Percentiles rank a stretch among this genome's conserved stretches.
These are phyloP conservation scores for Solanum piurae DNA, from an alignment of 257 asterid species.

Conservation along the genomic window DNA sequence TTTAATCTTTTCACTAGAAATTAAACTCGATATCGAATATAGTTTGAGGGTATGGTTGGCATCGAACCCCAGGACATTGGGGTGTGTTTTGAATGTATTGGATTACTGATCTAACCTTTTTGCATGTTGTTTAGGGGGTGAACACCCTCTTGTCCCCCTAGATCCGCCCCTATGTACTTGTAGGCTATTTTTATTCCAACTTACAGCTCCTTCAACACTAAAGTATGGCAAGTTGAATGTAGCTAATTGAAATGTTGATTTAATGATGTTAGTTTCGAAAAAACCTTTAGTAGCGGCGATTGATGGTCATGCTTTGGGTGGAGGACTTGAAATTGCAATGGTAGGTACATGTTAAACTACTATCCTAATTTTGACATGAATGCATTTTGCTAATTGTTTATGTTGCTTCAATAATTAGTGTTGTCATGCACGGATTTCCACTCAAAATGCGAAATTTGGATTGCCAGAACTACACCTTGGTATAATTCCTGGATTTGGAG, in stretches of 20 bases:
- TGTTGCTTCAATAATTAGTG: slow-evolving; percentile 33
- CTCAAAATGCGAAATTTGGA: slow-evolving; percentile 79
- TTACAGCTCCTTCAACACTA: not conserved
- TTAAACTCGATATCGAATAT: not conserved
- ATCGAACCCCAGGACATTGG: no score
- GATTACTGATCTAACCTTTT: not conserved
- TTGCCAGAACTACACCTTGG: slow-evolving; percentile 98
- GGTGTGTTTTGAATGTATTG: not conserved
- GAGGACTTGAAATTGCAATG: slow-evolving; percentile 97
- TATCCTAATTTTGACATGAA: not conserved
- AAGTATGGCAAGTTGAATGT: not conserved
- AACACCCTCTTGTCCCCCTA: not conserved
- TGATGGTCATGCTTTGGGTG: slow-evolving; percentile 99
- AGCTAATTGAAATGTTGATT: not conserved
- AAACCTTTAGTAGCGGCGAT: slow-evolving; percentile 97
- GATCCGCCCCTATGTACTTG: not conserved
- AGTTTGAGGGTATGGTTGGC: not conserved
- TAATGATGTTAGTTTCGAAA: slow-evolving; percentile 40
- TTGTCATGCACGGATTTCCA: slow-evolving; percentile 94
- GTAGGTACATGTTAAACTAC: slow-evolving; percentile 24
- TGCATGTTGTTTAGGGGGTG: not conserved
- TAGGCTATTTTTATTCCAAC: not conserved
- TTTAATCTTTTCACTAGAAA: not conserved
- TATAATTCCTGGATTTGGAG: slow-evolving; percentile 97
- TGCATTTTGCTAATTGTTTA: slow-evolving; percentile 4